Evolutionary conservation across 179 eudicot genomes (phyloP).

Genomic region (Camellia oleifera): DNA sequence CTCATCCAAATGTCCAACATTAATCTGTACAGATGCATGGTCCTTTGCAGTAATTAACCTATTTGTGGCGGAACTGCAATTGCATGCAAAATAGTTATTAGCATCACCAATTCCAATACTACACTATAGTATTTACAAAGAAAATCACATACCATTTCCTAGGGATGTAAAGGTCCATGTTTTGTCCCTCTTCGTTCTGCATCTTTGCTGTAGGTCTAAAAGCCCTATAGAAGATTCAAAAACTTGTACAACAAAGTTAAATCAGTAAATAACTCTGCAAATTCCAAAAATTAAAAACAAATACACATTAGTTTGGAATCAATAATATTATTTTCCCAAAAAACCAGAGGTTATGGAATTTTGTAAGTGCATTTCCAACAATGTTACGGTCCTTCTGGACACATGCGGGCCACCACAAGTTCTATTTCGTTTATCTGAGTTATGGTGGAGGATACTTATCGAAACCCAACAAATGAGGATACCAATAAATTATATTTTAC

Average conservation of each 20-base stretch:
- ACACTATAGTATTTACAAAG: not conserved
- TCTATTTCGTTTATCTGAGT: too few species aligned
- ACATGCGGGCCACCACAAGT: too few species aligned
- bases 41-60: conserved; percentile 49
- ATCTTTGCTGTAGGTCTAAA: conserved; percentile 22
- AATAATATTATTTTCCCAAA: not conserved
- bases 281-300: not conserved
- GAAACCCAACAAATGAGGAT: too few species aligned
- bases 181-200: conserved; percentile 45
- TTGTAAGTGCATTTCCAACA: not conserved
- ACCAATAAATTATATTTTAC: too few species aligned
- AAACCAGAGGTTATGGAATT: not conserved
- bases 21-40: conserved; percentile 50
- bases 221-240: conserved; percentile 5
- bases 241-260: not conserved
- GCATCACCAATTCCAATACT: not conserved
- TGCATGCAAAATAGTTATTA: conserved; percentile 1
- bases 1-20: conserved; percentile 51
- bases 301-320: not conserved
- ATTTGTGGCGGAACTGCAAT: conserved; percentile 50
- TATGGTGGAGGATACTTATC: not conserved
- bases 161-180: conserved; percentile 47
- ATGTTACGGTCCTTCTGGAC: too few species aligned
- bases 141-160: conserved; percentile 37
- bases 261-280: not conserved